Evolutionary conservation across 257 asterid genomes (phyloP).

Genomic region (Haberlea rhodopensis): DNA sequence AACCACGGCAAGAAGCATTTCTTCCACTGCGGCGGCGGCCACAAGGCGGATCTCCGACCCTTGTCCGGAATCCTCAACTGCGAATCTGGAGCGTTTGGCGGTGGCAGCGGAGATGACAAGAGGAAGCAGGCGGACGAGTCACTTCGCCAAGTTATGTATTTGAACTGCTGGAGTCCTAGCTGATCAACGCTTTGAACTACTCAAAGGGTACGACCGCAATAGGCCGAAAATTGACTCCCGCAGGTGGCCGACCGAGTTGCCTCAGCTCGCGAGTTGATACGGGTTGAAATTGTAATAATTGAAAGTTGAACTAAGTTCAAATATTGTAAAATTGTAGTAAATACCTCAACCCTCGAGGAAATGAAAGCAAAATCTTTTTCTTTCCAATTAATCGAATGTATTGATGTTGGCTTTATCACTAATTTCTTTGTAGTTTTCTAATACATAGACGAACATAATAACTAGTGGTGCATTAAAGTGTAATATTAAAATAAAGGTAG

Average conservation of each 20-base stretch:
- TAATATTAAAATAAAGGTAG: too few species aligned
- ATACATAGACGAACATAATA: too few species aligned
- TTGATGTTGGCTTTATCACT: too few species aligned
- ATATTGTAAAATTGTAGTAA: too few species aligned
- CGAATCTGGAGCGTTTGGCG: slow-evolving; percentile 35
- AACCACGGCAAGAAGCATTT: slow-evolving; percentile 47
- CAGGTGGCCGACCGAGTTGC: neutral
- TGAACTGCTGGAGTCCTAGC: slow-evolving; percentile 57
- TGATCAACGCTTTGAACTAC: slow-evolving; percentile 17
- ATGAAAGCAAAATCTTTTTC: too few species aligned
- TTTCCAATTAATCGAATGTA: too few species aligned
- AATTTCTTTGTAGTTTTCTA: too few species aligned
- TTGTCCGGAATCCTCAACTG: slow-evolving; percentile 41
- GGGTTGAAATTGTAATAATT: slow-evolving; percentile 10
- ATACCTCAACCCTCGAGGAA: too few species aligned
- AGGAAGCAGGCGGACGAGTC: slow-evolving; percentile 60
- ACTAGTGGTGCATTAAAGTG: too few species aligned
- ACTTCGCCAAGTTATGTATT: slow-evolving; percentile 66
- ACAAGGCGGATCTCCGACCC: slow-evolving; percentile 44
- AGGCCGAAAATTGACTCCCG: neutral
- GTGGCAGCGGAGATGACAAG: slow-evolving; percentile 39
- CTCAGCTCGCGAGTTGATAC: neutral
- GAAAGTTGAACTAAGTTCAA: too few species aligned
- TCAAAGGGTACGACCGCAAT: slow-evolving; percentile 19
- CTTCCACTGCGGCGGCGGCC: slow-evolving; percentile 26